Evolutionary conservation across 192 early-diverging fungal species (phyloP).

Genomic region (Phycomyces blakesleeanus): DNA sequence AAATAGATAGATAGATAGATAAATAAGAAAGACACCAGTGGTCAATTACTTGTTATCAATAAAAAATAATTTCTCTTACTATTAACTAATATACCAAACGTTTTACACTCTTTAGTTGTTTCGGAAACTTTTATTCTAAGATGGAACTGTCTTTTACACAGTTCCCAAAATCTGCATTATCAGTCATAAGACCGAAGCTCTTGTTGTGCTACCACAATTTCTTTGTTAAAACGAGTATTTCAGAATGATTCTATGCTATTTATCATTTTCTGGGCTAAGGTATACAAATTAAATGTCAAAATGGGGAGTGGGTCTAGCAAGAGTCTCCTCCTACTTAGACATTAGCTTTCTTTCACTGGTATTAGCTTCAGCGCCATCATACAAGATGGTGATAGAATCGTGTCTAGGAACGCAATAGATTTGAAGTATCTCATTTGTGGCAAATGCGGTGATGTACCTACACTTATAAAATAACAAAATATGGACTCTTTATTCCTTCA

Average conservation of each 20-base stretch:
- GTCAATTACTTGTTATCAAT: neutral
- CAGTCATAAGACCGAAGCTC: too few relatives aligned
- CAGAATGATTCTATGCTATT: too few relatives aligned
- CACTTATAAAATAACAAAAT: neutral
- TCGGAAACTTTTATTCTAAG: neutral
- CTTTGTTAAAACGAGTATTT: too few relatives aligned
- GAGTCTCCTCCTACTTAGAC: too few relatives aligned
- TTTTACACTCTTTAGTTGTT: neutral
- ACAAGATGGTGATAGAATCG: neutral
- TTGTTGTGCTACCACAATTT: too few relatives aligned
- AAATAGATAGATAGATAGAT: too few relatives aligned
- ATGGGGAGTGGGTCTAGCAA: too few relatives aligned
- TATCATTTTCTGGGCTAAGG: too few relatives aligned
- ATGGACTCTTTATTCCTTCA: neutral
- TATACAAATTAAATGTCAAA: too few relatives aligned
- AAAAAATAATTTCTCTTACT: neutral
- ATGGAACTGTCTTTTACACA: neutral
- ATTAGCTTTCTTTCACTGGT: neutral
- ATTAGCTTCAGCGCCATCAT: neutral
- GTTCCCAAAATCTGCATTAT: neutral
- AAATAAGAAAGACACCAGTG: neutral
- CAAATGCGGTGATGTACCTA: neutral
- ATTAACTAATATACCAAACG: neutral
- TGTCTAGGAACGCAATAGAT: neutral
- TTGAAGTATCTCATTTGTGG: neutral